phyloP scores from a whole-genome alignment of 495 filamentous ascomycete species.

The Daldinia concentrica region DNA sequence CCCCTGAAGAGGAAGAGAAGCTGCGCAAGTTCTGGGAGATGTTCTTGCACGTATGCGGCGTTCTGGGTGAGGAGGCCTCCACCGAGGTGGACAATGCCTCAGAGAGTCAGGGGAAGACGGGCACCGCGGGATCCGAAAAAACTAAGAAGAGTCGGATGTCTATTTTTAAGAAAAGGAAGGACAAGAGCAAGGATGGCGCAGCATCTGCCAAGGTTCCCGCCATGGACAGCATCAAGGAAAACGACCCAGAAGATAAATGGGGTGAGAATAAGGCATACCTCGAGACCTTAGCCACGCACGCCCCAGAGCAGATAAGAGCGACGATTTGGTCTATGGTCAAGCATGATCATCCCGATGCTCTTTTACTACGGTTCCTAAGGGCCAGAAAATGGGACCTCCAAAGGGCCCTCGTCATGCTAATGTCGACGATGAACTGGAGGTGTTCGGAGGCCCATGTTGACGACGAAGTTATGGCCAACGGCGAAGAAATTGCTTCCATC shows the following conservation, averaged over 20 bases:
- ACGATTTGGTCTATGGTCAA: conserved; percentile 97
- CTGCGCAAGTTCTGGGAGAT: conserved; percentile 86
- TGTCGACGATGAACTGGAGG: conserved; percentile 95
- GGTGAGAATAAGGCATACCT: conserved; percentile 88
- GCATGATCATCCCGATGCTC: conserved; percentile 89
- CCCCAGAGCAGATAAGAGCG: conserved; percentile 79
- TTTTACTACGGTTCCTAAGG: conserved; percentile 88
- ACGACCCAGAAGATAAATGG: conserved; percentile 87
- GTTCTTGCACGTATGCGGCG: conserved; percentile 81
- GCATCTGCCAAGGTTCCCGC: conserved; percentile 40
- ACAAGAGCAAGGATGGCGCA: conserved; percentile 62
- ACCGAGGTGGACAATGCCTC: conserved; percentile 40
- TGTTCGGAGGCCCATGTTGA: conserved; percentile 82
- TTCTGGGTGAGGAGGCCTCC: conserved; percentile 53
- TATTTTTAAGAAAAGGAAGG: conserved; percentile 69
- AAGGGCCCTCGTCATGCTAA: conserved; percentile 90
- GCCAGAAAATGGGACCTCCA: conserved; percentile 97
- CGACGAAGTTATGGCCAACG: conserved; percentile 81
- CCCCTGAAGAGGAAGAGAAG: conserved; percentile 86
- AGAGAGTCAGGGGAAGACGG: conserved; percentile 35
- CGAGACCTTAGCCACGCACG: conserved; percentile 75
- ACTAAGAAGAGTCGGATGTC: conserved; percentile 74
- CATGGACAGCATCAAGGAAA: conserved; percentile 51
- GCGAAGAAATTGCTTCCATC: conserved; percentile 72
- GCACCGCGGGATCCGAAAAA: conserved; percentile 61